Percentiles rank a stretch among this genome's conserved stretches.
These are phyloP conservation scores for Cystofilobasidium ferigula DNA, from an alignment of 768 basidiomycete genomes.

Conservation along the genomic window DNA sequence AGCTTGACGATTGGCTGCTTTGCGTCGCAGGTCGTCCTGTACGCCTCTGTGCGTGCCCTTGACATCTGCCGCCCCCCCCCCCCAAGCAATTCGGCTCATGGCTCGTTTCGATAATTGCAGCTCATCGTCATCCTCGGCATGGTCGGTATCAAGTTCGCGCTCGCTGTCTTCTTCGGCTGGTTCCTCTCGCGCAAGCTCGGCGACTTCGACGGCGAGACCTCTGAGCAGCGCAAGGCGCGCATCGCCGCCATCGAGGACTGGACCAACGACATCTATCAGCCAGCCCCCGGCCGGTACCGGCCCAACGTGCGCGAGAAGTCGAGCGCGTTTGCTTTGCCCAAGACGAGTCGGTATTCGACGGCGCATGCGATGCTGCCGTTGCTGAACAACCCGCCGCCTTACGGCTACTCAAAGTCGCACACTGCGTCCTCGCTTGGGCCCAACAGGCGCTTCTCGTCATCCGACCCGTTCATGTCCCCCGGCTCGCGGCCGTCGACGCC, in stretches of 20 bases:
- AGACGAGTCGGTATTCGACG: slow-evolving; percentile 47
- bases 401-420: slow-evolving; percentile 29
- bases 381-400: slow-evolving; percentile 31
- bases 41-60: slow-evolving; percentile 49
- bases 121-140: slow-evolving; percentile 96
- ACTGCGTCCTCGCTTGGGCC: slow-evolving; percentile 44
- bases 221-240: slow-evolving; percentile 80
- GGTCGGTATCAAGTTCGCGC: slow-evolving; percentile 82
- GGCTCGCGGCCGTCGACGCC: slow-evolving; percentile 70
- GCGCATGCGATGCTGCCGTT: slow-evolving; percentile 50
- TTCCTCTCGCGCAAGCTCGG: slow-evolving; percentile 95
- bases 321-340: slow-evolving; percentile 36
- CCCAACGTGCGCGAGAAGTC: slow-evolving; percentile 62
- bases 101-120: no score
- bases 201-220: slow-evolving; percentile 83
- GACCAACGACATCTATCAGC: slow-evolving; percentile 87
- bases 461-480: slow-evolving; percentile 57
- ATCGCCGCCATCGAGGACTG: slow-evolving; percentile 87
- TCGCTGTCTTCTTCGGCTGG: slow-evolving; percentile 97
- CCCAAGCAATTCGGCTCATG: no score
- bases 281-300: slow-evolving; percentile 79
- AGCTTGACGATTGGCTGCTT: slow-evolving; percentile 90
- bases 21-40: slow-evolving; percentile 86
- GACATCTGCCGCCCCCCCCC: not conserved
- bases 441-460: slow-evolving; percentile 51